Evolutionary conservation across 495 filamentous ascomycete species (phyloP), one percentile per base, ranked within the genome.

Genomic region (Penicillium silybi): DNA sequence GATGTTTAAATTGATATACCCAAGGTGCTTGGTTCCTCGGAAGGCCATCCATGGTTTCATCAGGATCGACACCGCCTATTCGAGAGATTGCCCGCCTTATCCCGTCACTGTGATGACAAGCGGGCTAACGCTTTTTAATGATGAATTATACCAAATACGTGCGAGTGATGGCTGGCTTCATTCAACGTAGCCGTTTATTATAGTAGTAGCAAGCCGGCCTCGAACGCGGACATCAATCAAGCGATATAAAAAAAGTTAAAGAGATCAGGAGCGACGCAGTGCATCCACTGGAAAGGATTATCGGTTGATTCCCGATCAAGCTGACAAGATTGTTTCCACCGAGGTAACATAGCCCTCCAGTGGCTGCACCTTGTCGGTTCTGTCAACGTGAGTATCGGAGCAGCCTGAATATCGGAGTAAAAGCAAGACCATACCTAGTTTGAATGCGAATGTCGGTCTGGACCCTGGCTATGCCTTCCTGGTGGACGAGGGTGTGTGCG

Each of bases 371-470:
- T 64, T 66, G 37, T 68, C 62, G n/a, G 53, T 65, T 26, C 59
- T 68, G 50, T 41, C 2, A 3, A 17, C 9, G 20, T 49, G 19
- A 34, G 32, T 22, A 29, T 15, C 17, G 39, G 25, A n/a, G 17
- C 11, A 7, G 27, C 13, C 37, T 34, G 11, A 9, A 25, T 32
- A 29, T 32, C 6, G 41, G 19, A 22, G 35, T 9, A 38, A 25
- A 10, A 16, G 27, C 11, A 20, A 13, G 45, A 13, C 7, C 74
- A 61, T 67, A 89, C 87, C 87, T 83, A 22, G 86, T 85, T 3
- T 86, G 88, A 19, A 89, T 81, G 13, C 89, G 74, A 66, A 96
- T 90, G 57, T 91, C 88, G 3, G 82, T 88, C 69, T 96, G 90
- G 18, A 95, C 82, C 20, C 91, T 68, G 44, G 85, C 71, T 39